phyloP scores from a whole-genome alignment of 768 basidiomycete genomes.

The Boletus fagicola region DNA sequence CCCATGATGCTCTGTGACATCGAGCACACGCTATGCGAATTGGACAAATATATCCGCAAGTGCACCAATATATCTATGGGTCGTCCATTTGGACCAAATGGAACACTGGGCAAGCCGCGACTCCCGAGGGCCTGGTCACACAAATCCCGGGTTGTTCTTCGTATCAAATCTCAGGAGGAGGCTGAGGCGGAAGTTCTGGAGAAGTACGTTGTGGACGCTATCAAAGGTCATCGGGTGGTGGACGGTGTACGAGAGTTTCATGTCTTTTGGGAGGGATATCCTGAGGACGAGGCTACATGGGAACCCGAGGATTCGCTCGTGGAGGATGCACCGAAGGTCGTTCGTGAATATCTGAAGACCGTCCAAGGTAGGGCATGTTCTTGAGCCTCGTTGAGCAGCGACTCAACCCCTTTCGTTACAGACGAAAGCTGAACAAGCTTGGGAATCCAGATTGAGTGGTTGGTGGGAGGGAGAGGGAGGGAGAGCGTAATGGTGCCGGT shows the following conservation, averaged over 20 bases:
- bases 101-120: slow-evolving; percentile 23
- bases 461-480: slow-evolving; percentile 1
- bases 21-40: slow-evolving; percentile 77
- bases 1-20: slow-evolving; percentile 68
- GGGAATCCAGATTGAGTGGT: not conserved
- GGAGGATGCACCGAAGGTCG: slow-evolving; percentile 47
- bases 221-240: slow-evolving; percentile 36
- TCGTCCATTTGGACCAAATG: slow-evolving; percentile 37
- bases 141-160: slow-evolving; percentile 39
- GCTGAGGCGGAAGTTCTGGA: slow-evolving; percentile 36
- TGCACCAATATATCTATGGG: slow-evolving; percentile 31
- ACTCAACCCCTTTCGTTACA: not conserved
- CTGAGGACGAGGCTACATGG: slow-evolving; percentile 53
- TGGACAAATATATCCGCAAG: slow-evolving; percentile 70
- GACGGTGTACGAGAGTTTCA: slow-evolving; percentile 41
- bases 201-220: slow-evolving; percentile 43
- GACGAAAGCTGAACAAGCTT: slow-evolving; percentile 4
- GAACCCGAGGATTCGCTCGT: slow-evolving; percentile 47
- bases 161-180: slow-evolving; percentile 40
- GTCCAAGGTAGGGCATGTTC: slow-evolving; percentile 8
- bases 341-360: slow-evolving; percentile 41
- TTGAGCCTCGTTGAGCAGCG: not conserved
- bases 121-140: slow-evolving; percentile 60
- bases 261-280: slow-evolving; percentile 59
- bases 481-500: not conserved